Evolutionary conservation across 148 eudicot species (phyloP).

Genomic region (Heliosperma pusillum): DNA sequence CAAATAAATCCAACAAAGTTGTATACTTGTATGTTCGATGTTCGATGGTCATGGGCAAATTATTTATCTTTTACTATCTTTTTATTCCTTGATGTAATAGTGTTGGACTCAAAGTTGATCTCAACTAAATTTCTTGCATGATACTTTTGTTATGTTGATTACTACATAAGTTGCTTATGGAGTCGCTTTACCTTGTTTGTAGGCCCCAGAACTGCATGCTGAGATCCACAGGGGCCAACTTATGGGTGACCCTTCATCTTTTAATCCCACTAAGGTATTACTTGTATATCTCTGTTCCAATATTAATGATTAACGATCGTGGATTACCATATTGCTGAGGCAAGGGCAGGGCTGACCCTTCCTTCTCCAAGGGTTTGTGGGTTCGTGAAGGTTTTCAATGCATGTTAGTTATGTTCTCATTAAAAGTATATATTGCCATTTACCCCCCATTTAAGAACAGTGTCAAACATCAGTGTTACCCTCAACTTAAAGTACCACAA

Average conservation of each 20-base stretch:
- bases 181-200: not conserved
- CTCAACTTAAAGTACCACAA: not conserved
- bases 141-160: not conserved
- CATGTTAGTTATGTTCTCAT: not conserved
- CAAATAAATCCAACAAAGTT: not conserved
- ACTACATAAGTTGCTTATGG: constrained; percentile 8
- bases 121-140: not conserved
- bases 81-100: not conserved
- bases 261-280: constrained; percentile 28
- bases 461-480: not conserved
- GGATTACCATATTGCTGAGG: not conserved
- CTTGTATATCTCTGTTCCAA: not conserved
- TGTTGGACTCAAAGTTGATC: not conserved
- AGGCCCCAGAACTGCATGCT: constrained; percentile 42
- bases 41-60: not conserved
- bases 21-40: not conserved
- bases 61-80: not conserved
- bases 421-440: not conserved
- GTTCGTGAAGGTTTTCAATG: not conserved
- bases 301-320: not conserved
- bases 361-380: not conserved
- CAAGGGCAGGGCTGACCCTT: not conserved
- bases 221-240: constrained; percentile 37
- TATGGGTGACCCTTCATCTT: constrained; percentile 26
- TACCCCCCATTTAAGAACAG: not conserved